phyloP scores from a whole-genome alignment of 805 yeast genomes.

The Wickerhamia fluorescens region DNA sequence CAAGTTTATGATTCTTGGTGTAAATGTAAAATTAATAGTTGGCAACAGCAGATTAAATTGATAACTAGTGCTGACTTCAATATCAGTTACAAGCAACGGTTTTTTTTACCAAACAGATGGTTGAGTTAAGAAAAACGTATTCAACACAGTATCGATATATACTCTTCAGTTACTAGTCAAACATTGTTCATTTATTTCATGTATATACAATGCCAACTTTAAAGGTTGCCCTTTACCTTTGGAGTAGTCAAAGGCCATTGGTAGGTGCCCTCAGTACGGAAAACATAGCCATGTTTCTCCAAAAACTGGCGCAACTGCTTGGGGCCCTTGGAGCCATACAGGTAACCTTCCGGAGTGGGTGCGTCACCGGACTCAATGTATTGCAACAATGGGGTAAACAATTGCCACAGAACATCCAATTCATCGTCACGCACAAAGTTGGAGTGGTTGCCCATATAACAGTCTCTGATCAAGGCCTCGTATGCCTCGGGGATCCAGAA shows the following conservation, averaged over 20 bases:
- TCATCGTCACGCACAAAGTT: constrained; percentile 98
- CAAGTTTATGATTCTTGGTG: background rate
- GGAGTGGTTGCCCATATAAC: constrained; percentile 86
- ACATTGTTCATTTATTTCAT: too few species aligned
- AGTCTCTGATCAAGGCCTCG: constrained; percentile 90
- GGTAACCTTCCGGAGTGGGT: constrained; percentile 62
- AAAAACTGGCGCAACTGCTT: constrained; percentile 53
- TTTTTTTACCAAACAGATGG: too few species aligned
- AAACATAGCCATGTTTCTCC: constrained; percentile 64
- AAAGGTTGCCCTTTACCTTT: constrained; percentile 21
- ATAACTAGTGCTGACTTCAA: too few species aligned
- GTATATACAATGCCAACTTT: too few species aligned
- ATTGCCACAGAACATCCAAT: constrained; percentile 84
- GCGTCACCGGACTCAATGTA: constrained; percentile 66
- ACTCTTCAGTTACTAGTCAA: too few species aligned
- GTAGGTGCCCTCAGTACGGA: constrained; percentile 57
- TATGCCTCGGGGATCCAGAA: constrained; percentile 98
- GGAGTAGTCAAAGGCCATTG: constrained; percentile 87
- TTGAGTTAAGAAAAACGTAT: too few species aligned
- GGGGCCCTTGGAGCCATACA: constrained; percentile 94
- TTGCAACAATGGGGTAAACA: constrained; percentile 87
- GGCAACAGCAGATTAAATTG: too few species aligned
- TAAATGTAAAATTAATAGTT: too few species aligned
- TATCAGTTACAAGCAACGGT: too few species aligned
- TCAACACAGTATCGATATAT: too few species aligned